Evolutionary conservation across 305 asterid species (phyloP).

Genomic region (Fraxinus velutina): DNA sequence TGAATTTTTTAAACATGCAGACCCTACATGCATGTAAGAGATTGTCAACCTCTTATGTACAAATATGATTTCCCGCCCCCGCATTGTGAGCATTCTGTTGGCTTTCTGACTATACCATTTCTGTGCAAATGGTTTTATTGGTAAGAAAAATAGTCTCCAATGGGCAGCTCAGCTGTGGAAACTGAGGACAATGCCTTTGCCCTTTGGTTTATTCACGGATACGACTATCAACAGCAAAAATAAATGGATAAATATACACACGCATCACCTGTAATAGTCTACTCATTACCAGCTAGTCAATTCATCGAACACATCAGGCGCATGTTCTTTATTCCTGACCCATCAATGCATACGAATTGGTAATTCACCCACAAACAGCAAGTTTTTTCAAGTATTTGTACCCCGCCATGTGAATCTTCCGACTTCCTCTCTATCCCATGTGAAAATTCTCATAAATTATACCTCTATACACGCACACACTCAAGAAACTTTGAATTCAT

Average conservation of each 20-base stretch:
- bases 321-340: conserved; percentile 12
- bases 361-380: conserved; percentile 16
- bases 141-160: no score
- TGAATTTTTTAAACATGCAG: no score
- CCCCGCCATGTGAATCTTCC: conserved; percentile 30
- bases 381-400: conserved; percentile 15
- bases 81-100: no score
- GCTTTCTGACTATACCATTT: no score
- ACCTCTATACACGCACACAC: not conserved
- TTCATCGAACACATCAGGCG: conserved; percentile 25
- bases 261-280: not conserved
- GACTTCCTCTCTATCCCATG: conserved; percentile 7
- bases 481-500: not conserved
- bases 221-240: not conserved
- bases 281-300: conserved; percentile 20
- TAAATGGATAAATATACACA: not conserved
- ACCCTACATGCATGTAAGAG: no score
- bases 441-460: not conserved
- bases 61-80: no score
- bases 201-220: not conserved
- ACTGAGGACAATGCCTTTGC: not conserved
- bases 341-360: not conserved
- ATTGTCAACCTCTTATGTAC: no score
- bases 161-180: not conserved
- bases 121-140: no score